Percentiles rank a stretch among this genome's conserved stretches.
Conservation (phyloP, 306 rosid genomes). For the Dryas octopetala region DNA sequence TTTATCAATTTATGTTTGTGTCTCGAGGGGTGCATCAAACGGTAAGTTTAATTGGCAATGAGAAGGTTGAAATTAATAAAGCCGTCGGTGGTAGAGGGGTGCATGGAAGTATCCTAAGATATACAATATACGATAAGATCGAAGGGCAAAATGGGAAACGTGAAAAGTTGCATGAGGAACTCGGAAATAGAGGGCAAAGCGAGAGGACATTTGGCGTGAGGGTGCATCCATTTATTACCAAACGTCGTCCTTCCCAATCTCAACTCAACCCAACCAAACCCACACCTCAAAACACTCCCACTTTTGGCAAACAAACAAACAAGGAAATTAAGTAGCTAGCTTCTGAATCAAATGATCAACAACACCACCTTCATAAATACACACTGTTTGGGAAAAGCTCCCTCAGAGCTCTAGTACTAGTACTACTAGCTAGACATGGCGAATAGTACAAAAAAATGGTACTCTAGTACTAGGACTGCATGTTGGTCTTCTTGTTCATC, state of each 20-base stretch:
- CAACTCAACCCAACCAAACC: background rate
- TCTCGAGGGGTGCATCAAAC: background rate
- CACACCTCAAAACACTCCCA: constrained; percentile 3
- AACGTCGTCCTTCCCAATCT: constrained; percentile 14
- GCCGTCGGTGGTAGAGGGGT: background rate
- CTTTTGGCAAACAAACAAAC: constrained; percentile 2
- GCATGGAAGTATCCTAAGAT: too few relatives aligned
- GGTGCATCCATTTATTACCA: constrained; percentile 57
- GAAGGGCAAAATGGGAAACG: constrained; percentile 48
- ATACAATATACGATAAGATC: too few relatives aligned
- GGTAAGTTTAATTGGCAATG: background rate
- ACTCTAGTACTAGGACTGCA: background rate
- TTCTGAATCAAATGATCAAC: too few relatives aligned
- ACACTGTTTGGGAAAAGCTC: too few relatives aligned
- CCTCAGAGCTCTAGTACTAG: too few relatives aligned
- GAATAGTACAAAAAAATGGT: background rate
- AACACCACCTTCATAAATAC: too few relatives aligned
- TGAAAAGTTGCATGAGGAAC: constrained; percentile 66
- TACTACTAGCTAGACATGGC: background rate
- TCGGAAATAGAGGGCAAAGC: constrained; percentile 32
- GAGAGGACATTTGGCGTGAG: constrained; percentile 59
- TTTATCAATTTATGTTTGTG: too few relatives aligned
- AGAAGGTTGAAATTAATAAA: background rate
- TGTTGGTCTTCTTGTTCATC: constrained; percentile 32
- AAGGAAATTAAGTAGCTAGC: too few relatives aligned